Percentiles rank a stretch among this genome's conserved stretches.
phyloP scores from a whole-genome alignment of 345 rosid species.

The Hypericum perforatum region DNA sequence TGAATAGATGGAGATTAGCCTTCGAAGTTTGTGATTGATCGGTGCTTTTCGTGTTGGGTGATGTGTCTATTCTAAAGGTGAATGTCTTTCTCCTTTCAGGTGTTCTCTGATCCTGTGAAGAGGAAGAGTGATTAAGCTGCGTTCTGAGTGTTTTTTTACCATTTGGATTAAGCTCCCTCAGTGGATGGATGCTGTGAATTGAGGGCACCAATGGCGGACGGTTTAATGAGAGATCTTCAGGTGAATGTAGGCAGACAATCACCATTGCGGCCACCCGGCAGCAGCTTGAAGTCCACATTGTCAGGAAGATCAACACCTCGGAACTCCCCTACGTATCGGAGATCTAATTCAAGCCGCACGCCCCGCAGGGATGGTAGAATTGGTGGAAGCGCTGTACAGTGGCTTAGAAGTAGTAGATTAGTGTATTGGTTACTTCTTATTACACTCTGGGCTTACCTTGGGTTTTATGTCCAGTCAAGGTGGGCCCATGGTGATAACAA shows the following conservation, averaged over 20 bases:
- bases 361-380: slow-evolving; percentile 75
- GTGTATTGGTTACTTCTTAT: slow-evolving; percentile 90
- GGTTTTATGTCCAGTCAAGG: slow-evolving; percentile 83
- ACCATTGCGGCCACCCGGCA: slow-evolving; percentile 40
- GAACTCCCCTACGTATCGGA: slow-evolving; percentile 54
- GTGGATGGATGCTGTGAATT: slow-evolving; percentile 1
- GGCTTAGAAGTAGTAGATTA: slow-evolving; percentile 71
- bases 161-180: slow-evolving; percentile 10
- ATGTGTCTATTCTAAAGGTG: background rate
- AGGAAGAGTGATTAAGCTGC: no score
- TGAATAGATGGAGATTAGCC: slow-evolving; percentile 1
- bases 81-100: no score
- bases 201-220: slow-evolving; percentile 50
- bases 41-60: background rate
- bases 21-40: background rate
- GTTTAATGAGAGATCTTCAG: slow-evolving; percentile 24
- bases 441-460: slow-evolving; percentile 94
- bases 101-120: no score
- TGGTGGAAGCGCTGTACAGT: slow-evolving; percentile 42
- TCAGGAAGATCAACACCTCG: slow-evolving; percentile 75
- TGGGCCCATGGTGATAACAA: slow-evolving; percentile 91
- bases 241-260: slow-evolving; percentile 37
- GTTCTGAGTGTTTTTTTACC: no score
- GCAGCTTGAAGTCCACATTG: slow-evolving; percentile 46
- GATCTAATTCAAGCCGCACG: slow-evolving; percentile 59